Evolutionary conservation across 2,329 filamentous ascomycete genomes (phyloP).

Genomic region (Exophiala lecanii-corni): DNA sequence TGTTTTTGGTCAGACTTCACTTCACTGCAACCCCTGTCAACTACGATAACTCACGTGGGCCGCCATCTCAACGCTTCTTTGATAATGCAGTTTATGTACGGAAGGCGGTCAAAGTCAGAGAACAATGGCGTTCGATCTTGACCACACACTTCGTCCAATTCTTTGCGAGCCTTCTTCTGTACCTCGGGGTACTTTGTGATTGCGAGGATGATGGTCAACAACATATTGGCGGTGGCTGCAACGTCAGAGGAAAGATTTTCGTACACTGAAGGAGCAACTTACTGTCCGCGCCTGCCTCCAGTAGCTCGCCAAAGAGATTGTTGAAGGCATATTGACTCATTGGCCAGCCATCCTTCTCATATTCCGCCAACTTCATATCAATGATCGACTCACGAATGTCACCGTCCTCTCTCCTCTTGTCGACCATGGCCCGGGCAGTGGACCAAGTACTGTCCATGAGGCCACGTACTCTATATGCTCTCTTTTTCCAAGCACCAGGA

Average conservation of each 20-base stretch:
- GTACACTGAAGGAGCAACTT: background rate
- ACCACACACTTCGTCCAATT: slow-evolving; percentile 37
- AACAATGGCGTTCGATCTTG: slow-evolving; percentile 29
- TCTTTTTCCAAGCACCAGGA: slow-evolving; percentile 13
- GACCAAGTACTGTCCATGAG: slow-evolving; percentile 10
- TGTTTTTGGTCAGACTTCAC: background rate
- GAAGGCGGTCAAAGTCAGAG: slow-evolving; percentile 28
- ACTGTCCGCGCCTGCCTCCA: slow-evolving; percentile 35
- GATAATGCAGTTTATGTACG: slow-evolving; percentile 31
- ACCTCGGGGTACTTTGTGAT: slow-evolving; percentile 45
- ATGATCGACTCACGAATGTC: slow-evolving; percentile 14
- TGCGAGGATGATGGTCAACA: slow-evolving; percentile 47
- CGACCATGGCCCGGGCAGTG: slow-evolving; percentile 10
- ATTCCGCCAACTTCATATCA: slow-evolving; percentile 15
- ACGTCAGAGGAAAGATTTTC: too few species aligned
- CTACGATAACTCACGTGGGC: slow-evolving; percentile 35
- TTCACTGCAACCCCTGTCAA: background rate
- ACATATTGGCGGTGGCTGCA: slow-evolving; percentile 40
- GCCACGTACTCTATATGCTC: slow-evolving; percentile 4
- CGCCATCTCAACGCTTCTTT: slow-evolving; percentile 36
- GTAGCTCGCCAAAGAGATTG: slow-evolving; percentile 15
- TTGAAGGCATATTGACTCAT: slow-evolving; percentile 10
- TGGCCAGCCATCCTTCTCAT: slow-evolving; percentile 25
- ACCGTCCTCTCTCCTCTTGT: slow-evolving; percentile 1
- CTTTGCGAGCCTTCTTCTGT: slow-evolving; percentile 40